Evolutionary conservation across 495 filamentous ascomycete genomes (phyloP).

Genomic region (Aspergillus saccharolyticus): DNA sequence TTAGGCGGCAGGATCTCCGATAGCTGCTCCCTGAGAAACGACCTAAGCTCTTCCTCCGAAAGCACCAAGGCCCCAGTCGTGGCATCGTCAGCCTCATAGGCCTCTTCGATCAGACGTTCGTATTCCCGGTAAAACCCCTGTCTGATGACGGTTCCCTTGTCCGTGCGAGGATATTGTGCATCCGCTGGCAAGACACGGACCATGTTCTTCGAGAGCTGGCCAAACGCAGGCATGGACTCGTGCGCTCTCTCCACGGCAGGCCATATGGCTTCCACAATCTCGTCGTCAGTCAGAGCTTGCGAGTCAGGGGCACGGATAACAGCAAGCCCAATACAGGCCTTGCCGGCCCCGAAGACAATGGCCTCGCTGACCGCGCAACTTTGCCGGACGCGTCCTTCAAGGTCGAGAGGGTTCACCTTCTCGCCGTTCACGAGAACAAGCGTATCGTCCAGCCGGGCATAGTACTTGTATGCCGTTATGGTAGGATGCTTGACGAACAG

Average conservation of each 20-base stretch:
- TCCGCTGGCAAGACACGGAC: conserved; percentile 42
- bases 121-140: conserved; percentile 49
- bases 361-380: conserved; percentile 32
- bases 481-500: conserved; percentile 52
- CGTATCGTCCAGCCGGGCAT: conserved; percentile 54
- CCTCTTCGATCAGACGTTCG: conserved; percentile 40
- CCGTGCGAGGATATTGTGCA: conserved; percentile 45
- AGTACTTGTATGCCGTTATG: conserved; percentile 53
- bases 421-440: conserved; percentile 61
- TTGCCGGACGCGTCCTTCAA: conserved; percentile 48
- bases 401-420: conserved; percentile 61
- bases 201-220: conserved; percentile 49
- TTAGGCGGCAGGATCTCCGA: conserved; percentile 11
- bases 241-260: conserved; percentile 47
- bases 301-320: conserved; percentile 42
- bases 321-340: conserved; percentile 37
- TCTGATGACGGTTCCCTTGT: conserved; percentile 55
- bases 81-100: conserved; percentile 35
- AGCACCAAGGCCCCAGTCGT: conserved; percentile 18
- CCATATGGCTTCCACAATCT: conserved; percentile 49
- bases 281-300: conserved; percentile 34
- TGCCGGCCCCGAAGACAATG: conserved; percentile 37
- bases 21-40: conserved; percentile 19
- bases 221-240: conserved; percentile 45
- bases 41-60: conserved; percentile 23